phyloP scores from a whole-genome alignment of 2,329 filamentous ascomycete species.

The Colletotrichum sp. region DNA sequence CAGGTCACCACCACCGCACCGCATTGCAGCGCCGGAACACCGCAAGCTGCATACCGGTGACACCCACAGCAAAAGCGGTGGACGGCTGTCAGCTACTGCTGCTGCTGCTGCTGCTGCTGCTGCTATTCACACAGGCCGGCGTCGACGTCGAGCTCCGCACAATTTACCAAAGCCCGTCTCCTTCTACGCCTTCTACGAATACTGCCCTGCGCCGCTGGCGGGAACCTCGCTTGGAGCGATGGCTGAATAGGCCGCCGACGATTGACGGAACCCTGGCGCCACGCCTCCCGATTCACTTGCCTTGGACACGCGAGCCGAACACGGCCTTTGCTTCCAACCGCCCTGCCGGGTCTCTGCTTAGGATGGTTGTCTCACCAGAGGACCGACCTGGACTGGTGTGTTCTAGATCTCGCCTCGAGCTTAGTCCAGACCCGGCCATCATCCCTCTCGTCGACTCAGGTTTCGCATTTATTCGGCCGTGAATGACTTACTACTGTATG shows the following conservation, averaged over 20 bases:
- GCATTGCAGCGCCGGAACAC: neutral
- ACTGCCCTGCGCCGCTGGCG: neutral
- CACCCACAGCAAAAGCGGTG: neutral
- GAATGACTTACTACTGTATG: neutral
- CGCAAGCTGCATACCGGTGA: slow-evolving; percentile 7
- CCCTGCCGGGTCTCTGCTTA: neutral
- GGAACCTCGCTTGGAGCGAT: slow-evolving; percentile 2
- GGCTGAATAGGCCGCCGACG: slow-evolving; percentile 7
- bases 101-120: neutral
- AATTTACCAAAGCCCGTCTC: neutral
- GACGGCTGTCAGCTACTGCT: neutral
- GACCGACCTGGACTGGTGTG: neutral
- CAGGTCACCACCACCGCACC: neutral
- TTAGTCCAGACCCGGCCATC: slow-evolving; percentile 4
- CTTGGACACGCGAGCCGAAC: slow-evolving; percentile 11
- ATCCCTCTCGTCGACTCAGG: neutral
- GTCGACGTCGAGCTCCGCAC: neutral
- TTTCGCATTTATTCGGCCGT: neutral
- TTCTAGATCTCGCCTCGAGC: neutral
- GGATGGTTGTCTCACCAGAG: neutral
- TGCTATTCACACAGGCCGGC: neutral
- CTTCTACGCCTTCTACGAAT: neutral
- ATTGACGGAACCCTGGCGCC: slow-evolving; percentile 13
- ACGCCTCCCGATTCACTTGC: slow-evolving; percentile 11
- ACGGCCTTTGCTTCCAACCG: neutral